Evolutionary conservation across 495 filamentous ascomycete species (phyloP), one percentile per base, ranked within the genome.

Genomic region (Rhypophila decipiens): DNA sequence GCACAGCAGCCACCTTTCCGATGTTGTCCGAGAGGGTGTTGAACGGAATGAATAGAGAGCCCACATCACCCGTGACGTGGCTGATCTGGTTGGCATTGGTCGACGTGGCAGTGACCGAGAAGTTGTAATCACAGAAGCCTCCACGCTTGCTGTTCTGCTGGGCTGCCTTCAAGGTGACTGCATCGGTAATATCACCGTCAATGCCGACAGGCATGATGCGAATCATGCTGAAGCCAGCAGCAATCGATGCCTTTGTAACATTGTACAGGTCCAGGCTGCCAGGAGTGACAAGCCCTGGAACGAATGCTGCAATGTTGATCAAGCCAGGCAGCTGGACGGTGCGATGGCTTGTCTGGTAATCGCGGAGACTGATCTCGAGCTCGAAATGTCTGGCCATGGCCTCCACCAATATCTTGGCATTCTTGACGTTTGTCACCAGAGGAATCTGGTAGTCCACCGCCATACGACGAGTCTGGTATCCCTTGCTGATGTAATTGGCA

Each of bases 371-470:
- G 50, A 97, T 80, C 31, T 89, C 78, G 31, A 98, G 72, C 50
- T 88, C 81, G 58, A 85, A 95, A 61, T 94, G 82, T 33, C 93
- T 80, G 44, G 90, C 82, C 52, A 98, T 85, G 13, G 93, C 93
- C 66, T 98, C 93, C 53, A 98, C 85, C 37, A 98, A 65, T 45
- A 98, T 86, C 75, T 98, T 98, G 34, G 93, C 93, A 57, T 96
- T 98, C 77, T 98, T 98, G 58, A 98, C 93, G 59, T 98, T 98
- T 39, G 93, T 98, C 23, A 98, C 90, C 55, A 98, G 69, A 33
- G 93, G 93, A 34, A 91, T 95, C 66, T 96, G 91, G 68, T 96
- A 98, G 67, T 98, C 93, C 18, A 98, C 93, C 22, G 93, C 93
- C 93, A 98, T 95, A 56, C 93, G 84, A 61, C 93, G 79, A 24